A percentile compares a stretch with the other conserved stretches of the same genome.
Conservation (phyloP, 495 filamentous ascomycete species). For the Aspergillus leporis region DNA sequence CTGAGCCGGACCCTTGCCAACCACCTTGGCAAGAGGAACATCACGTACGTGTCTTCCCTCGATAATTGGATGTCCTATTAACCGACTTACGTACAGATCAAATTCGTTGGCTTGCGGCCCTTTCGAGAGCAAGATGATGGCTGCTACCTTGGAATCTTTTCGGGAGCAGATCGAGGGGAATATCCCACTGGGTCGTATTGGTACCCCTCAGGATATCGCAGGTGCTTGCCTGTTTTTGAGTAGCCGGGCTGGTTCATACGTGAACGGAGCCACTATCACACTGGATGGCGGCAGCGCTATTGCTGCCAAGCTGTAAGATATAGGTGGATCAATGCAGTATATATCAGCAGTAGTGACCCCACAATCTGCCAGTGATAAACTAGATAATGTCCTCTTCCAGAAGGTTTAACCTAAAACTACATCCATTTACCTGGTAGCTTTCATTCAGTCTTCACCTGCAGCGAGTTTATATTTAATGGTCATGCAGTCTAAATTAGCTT, state of each 20-base stretch:
- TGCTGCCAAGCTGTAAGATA: slow-evolving; percentile 51
- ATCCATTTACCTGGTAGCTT: background rate
- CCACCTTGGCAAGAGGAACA: slow-evolving; percentile 66
- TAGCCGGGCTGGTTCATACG: slow-evolving; percentile 68
- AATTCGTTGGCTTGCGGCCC: slow-evolving; percentile 78
- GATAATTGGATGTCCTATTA: slow-evolving; percentile 6
- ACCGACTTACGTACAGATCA: slow-evolving; percentile 27
- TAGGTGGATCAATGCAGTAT: background rate
- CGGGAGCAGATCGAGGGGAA: slow-evolving; percentile 61
- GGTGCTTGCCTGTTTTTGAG: slow-evolving; percentile 75
- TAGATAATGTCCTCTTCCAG: slow-evolving; percentile 1
- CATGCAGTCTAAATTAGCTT: background rate
- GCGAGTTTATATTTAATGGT: background rate
- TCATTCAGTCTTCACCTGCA: background rate
- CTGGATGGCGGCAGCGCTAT: slow-evolving; percentile 68
- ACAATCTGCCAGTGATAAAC: background rate
- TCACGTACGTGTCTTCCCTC: slow-evolving; percentile 55
- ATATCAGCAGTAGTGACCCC: background rate
- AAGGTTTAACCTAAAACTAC: slow-evolving; percentile 11
- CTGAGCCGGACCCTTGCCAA: slow-evolving; percentile 69
- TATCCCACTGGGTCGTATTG: slow-evolving; percentile 72
- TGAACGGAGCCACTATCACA: slow-evolving; percentile 76
- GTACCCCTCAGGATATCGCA: slow-evolving; percentile 69
- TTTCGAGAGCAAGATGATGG: slow-evolving; percentile 86
- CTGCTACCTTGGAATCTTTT: slow-evolving; percentile 61